These are phyloP conservation scores for Globisporangium recalcitrans DNA, from an alignment of 352 stramenopile species.

Conservation along the genomic window DNA sequence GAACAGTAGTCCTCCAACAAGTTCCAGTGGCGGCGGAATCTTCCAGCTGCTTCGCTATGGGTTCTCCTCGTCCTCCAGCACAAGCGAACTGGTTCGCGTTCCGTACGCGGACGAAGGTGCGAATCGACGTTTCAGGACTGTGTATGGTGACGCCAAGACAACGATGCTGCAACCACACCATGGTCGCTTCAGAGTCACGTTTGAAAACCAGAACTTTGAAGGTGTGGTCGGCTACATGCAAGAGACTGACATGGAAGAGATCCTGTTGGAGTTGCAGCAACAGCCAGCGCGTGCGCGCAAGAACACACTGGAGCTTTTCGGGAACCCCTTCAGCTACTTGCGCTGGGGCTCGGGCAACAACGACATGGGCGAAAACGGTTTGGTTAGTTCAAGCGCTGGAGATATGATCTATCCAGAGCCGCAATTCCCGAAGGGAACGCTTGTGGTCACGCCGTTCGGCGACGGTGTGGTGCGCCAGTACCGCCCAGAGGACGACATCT, in stretches of 20 bases:
- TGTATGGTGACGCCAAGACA: slow-evolving; percentile 52
- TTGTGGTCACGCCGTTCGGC: slow-evolving; percentile 65
- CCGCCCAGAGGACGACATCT: slow-evolving; percentile 45
- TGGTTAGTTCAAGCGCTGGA: not conserved
- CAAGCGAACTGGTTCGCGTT: not conserved
- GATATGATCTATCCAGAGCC: not conserved
- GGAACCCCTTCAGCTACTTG: slow-evolving; percentile 68
- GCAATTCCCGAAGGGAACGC: slow-evolving; percentile 35
- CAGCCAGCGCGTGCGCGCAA: slow-evolving; percentile 22
- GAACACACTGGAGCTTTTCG: slow-evolving; percentile 70
- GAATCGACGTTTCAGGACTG: slow-evolving; percentile 40
- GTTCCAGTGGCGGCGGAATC: slow-evolving; percentile 42
- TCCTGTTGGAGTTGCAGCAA: slow-evolving; percentile 15
- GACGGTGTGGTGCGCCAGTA: slow-evolving; percentile 48
- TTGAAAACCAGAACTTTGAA: slow-evolving; percentile 43
- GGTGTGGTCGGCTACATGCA: slow-evolving; percentile 53
- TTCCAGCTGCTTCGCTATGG: slow-evolving; percentile 69
- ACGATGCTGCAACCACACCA: slow-evolving; percentile 45
- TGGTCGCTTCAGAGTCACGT: slow-evolving; percentile 35
- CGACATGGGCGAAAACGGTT: slow-evolving; percentile 10
- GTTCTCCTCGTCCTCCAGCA: slow-evolving; percentile 22
- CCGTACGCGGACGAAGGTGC: slow-evolving; percentile 46
- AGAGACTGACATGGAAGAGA: slow-evolving; percentile 29
- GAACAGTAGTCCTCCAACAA: slow-evolving; percentile 20
- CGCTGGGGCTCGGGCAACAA: slow-evolving; percentile 29